These are phyloP conservation scores for Leccinum broughii DNA, from an alignment of 768 basidiomycete genomes.

Conservation along the genomic window DNA sequence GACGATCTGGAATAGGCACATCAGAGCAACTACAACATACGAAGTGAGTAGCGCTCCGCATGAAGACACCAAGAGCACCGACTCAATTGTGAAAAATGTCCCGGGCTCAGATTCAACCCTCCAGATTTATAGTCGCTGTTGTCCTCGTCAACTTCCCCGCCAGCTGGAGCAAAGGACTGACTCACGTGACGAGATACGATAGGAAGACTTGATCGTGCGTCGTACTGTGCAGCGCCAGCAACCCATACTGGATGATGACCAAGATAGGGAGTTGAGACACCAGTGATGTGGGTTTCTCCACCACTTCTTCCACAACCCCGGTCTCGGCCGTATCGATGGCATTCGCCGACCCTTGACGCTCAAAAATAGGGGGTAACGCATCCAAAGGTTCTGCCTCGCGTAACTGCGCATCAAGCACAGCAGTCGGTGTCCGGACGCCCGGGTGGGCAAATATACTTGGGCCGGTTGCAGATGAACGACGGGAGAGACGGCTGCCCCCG, in stretches of 20 bases:
- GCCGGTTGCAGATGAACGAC: constrained; percentile 54
- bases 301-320: constrained; percentile 39
- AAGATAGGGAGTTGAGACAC: constrained; percentile 75
- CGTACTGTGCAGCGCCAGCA: constrained; percentile 84
- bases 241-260: constrained; percentile 88
- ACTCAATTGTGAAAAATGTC: constrained; percentile 92
- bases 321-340: constrained; percentile 18
- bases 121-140: constrained; percentile 76
- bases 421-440: constrained; percentile 77
- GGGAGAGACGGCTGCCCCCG: constrained; percentile 39
- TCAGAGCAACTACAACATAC: constrained; percentile 69
- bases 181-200: constrained; percentile 72
- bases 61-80: constrained; percentile 23
- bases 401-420: constrained; percentile 72
- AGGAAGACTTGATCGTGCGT: constrained; percentile 92
- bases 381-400: constrained; percentile 41
- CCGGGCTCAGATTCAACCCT: constrained; percentile 89
- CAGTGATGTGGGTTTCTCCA: constrained; percentile 63
- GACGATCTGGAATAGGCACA: constrained; percentile 92
- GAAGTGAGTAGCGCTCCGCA: constrained; percentile 6
- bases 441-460: constrained; percentile 84
- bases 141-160: background rate
- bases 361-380: constrained; percentile 53
- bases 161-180: background rate
- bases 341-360: constrained; percentile 41